Base-by-base conservation (phyloP, 108 stramenopile genomes). In the Nannochloropsis salina region DNA sequence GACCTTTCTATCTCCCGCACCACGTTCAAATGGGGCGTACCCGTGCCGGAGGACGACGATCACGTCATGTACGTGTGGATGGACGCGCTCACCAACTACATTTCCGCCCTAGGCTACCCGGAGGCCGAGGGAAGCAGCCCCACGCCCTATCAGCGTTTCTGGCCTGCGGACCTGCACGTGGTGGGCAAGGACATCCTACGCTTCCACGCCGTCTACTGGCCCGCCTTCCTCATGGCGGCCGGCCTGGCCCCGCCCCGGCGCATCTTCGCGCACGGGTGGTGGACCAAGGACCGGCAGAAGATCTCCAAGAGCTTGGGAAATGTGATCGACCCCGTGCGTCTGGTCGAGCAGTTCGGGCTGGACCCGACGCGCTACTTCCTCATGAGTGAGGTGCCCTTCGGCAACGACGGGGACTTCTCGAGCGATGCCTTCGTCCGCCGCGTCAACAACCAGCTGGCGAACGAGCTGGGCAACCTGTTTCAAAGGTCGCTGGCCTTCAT, bases 31-130 rank as follows among this genome's bases (percentile, higher is more conserved):
- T 98, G 98, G 98, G 98, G 97, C 12, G 92, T 98, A 45, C 93
- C 94, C 6, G 97, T 98, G 9, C 97, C 97, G 21, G 92, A 86
- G 15, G 97, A 99, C 81, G 92, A 92, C 22, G 87, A 89, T 79
- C 98, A 99, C 87, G 93, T 98, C 87, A 95, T 99, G 94, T 99
- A 98, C 88, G 86, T 98, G 31, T 99, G 98, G 98, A 94, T 99
- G 41, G 98, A 99, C 90, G 98, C 98, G 4, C 86, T 98, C 44
- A 88, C 96, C 15, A 99, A 99, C 90, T 98, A 99, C 89, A 93
- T 99, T 47, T 95, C 96, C 11, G 96, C 93, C 22, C 85, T 97
- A 81, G 96, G 96, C 82, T 97, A 95, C 88, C 94, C 95, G 21
- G 89, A 95, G 45, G 86, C 51, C 43, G 90, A 90, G 94, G 85